Base-by-base conservation (phyloP, 1,139 yeast species). In the Chernovozyma sophiae-reginae region DNA sequence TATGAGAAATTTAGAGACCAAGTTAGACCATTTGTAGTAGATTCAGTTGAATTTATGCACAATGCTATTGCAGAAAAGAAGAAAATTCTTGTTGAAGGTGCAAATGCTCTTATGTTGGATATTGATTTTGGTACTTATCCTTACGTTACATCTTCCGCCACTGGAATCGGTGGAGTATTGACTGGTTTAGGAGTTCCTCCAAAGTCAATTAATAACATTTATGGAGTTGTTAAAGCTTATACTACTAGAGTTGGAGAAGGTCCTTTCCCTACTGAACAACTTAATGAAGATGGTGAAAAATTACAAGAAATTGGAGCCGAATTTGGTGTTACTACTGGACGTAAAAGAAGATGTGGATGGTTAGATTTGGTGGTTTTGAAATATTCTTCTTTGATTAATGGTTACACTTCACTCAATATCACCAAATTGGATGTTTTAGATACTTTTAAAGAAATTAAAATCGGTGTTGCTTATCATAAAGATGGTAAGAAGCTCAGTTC, bases 341-440 rank as follows among this genome's bases (percentile, higher is more conserved):
- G 99, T 72, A 90, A 90, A 77, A 86, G 99, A 73, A 83, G 99
- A 69, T 94, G 98, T 64, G 99, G 99, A 39, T 92, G 99, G 99
- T 79, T 92, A 56, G 99, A 92, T 65, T 74, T 94, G 53, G 98
- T 92, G 25, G 96, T 94, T 29, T 72, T 92, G 64, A 86, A 84
- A 62, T 92, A 92, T 68, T 89, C 97, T 32, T 79, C 86, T 43
- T 64, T 81, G 58, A 87, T 92, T 63, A 92, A 92, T 58, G 98
- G 98, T 39, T 92, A 90, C 74, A 92, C 98, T 29, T 77, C 86
- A 39, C 76, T 92, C 59, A 92, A 92, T 73, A 82, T 94, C 59
- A 92, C 98, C 52, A 94, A 92, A 65, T 77, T 92, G 55, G 98
- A 92, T 57, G 96, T 92, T 36, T 77, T 92, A 56, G 98, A 94